A percentile compares a stretch with the other conserved stretches of the same genome.
Conservation (phyloP, 2,329 filamentous ascomycete genomes). For the Aspergillus eucalypticola region DNA sequence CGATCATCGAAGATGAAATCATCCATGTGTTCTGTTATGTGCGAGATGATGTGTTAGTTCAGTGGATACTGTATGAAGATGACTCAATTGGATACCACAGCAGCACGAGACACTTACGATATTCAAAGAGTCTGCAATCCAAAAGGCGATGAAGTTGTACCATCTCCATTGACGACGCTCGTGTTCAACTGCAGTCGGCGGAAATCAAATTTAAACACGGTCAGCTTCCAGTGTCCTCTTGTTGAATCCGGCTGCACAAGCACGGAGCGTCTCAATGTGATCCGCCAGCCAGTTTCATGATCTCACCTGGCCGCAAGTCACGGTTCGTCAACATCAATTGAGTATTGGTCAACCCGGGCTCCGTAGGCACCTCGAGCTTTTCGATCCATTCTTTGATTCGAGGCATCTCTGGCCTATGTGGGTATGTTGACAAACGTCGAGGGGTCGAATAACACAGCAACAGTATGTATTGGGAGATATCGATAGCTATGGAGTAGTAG, state of each 20-base stretch:
- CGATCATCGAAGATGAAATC: constrained; percentile 83
- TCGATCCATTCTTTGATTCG: constrained; percentile 36
- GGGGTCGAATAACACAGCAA: neutral
- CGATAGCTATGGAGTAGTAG: neutral
- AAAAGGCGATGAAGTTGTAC: constrained; percentile 87
- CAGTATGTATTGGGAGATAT: neutral
- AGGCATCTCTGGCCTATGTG: constrained; percentile 24
- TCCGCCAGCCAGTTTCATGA: constrained; percentile 7
- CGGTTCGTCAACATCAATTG: constrained; percentile 87
- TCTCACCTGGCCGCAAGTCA: constrained; percentile 67
- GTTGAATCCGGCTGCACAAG: constrained; percentile 7
- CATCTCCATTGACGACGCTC: constrained; percentile 78
- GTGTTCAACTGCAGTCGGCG: constrained; percentile 64
- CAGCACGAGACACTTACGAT: constrained; percentile 52
- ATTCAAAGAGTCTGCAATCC: constrained; percentile 83
- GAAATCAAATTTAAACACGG: constrained; percentile 17
- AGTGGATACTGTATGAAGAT: constrained; percentile 7
- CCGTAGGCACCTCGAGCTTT: constrained; percentile 71
- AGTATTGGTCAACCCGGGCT: constrained; percentile 72
- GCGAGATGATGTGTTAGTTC: neutral
- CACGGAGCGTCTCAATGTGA: constrained; percentile 11
- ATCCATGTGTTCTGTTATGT: constrained; percentile 76
- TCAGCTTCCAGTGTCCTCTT: constrained; percentile 12
- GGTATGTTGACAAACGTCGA: neutral
- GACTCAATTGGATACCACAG: neutral